Percentiles rank a stretch among this genome's conserved stretches.
Conservation (phyloP, 2,329 filamentous ascomycete species). For the Clarireedia homoeocarpa region DNA sequence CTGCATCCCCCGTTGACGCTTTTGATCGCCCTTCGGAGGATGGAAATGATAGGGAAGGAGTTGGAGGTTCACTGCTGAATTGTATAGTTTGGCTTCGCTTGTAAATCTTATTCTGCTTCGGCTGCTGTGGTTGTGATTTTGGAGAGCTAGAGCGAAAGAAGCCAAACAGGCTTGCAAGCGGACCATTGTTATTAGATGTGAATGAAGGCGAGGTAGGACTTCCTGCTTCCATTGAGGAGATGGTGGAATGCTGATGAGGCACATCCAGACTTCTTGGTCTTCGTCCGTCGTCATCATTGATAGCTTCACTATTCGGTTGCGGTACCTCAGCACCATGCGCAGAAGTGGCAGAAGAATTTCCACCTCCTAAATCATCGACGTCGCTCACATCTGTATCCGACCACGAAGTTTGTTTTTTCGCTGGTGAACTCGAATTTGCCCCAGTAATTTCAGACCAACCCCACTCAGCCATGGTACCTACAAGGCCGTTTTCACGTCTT, state of each 20-base stretch:
- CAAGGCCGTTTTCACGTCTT: constrained; percentile 79
- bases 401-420: constrained; percentile 15
- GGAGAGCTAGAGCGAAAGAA: constrained; percentile 57
- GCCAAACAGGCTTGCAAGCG: constrained; percentile 51
- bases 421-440: constrained; percentile 39
- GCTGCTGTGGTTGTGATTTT: constrained; percentile 42
- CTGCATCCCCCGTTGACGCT: constrained; percentile 23
- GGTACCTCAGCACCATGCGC: constrained; percentile 50
- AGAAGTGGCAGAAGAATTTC: constrained; percentile 34
- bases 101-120: constrained; percentile 63
- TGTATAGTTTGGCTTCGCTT: constrained; percentile 69
- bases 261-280: constrained; percentile 41
- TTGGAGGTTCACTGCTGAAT: constrained; percentile 29
- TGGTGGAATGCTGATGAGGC: constrained; percentile 13
- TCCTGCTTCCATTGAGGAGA: constrained; percentile 13
- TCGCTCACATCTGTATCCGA: constrained; percentile 19
- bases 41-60: neutral
- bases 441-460: constrained; percentile 89
- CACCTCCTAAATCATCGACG: constrained; percentile 20
- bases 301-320: constrained; percentile 58
- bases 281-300: constrained; percentile 56
- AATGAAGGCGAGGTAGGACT: constrained; percentile 13
- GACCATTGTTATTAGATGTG: constrained; percentile 37
- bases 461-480: constrained; percentile 88
- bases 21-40: constrained; percentile 27